phyloP scores from a whole-genome alignment of 305 asterid species.

The Fraxinus platypoda region DNA sequence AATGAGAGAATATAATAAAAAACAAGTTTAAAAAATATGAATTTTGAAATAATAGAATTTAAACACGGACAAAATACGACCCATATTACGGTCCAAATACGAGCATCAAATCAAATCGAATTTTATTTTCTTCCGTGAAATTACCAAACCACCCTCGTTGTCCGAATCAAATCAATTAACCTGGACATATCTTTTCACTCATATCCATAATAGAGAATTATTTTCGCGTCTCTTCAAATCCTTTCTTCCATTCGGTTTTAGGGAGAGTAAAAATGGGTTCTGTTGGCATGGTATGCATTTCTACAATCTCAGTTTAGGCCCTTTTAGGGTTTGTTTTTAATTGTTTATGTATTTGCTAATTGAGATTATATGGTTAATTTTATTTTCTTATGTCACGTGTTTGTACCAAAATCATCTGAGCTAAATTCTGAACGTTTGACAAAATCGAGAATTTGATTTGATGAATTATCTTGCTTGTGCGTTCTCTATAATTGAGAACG shows the following conservation, averaged over 20 bases:
- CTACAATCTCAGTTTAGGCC: background rate
- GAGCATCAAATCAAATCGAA: background rate
- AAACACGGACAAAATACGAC: too few species aligned
- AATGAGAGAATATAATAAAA: too few species aligned
- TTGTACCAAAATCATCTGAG: background rate
- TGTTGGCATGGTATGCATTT: slow-evolving; percentile 40
- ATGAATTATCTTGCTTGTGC: background rate
- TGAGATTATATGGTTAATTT: slow-evolving; percentile 2
- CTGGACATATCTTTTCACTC: slow-evolving; percentile 23
- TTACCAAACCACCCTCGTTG: slow-evolving; percentile 24
- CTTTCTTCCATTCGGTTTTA: background rate
- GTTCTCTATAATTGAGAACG: background rate
- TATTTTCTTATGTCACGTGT: background rate
- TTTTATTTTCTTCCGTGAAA: slow-evolving; percentile 9
- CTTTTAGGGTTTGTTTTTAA: background rate
- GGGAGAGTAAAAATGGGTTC: slow-evolving; percentile 41
- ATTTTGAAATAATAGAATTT: too few species aligned
- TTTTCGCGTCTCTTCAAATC: slow-evolving; percentile 16
- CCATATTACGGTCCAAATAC: background rate
- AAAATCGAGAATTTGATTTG: background rate
- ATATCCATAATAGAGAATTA: background rate
- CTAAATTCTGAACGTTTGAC: background rate
- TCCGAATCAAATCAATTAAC: slow-evolving; percentile 25
- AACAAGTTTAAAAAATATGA: too few species aligned
- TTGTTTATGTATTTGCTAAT: background rate